A percentile compares a stretch with the other conserved stretches of the same genome.
Evolutionary conservation across 164 flowering plant species (phyloP).

Genomic region (Brasenia schreberi): DNA sequence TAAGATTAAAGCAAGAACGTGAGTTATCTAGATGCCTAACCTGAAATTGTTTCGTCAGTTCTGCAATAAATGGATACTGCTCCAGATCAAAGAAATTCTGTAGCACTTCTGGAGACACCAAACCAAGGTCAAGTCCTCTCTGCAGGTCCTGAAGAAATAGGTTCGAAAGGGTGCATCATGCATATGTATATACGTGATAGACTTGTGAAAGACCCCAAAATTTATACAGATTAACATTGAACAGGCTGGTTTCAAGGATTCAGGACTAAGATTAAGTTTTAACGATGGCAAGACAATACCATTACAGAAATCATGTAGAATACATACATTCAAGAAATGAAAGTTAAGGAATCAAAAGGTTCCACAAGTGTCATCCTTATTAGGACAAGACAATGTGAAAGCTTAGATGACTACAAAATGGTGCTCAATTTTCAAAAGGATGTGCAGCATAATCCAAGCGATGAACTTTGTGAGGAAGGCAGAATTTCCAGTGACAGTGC

Average conservation of each 20-base stretch:
- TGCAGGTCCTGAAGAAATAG: constrained; percentile 63
- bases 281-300: no score
- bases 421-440: no score
- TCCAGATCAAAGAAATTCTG: constrained; percentile 95
- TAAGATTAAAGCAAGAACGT: no score
- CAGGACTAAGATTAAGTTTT: background rate
- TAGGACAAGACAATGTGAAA: no score
- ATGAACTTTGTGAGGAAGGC: no score
- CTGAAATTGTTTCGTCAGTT: constrained; percentile 77
- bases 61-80: constrained; percentile 76
- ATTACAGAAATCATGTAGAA: no score
- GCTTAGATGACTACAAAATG: no score
- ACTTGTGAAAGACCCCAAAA: background rate
- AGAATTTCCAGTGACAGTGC: no score
- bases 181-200: background rate
- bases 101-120: constrained; percentile 86
- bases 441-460: no score
- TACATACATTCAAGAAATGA: no score
- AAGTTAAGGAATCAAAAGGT: no score
- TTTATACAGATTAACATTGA: background rate
- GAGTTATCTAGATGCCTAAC: constrained; percentile 13
- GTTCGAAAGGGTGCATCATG: background rate
- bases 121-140: constrained; percentile 88
- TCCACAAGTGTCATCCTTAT: no score
- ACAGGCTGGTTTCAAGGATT: background rate